These are phyloP conservation scores for Colletotrichum graminicola DNA, from an alignment of 2,329 filamentous ascomycete genomes.

Conservation along the genomic window DNA sequence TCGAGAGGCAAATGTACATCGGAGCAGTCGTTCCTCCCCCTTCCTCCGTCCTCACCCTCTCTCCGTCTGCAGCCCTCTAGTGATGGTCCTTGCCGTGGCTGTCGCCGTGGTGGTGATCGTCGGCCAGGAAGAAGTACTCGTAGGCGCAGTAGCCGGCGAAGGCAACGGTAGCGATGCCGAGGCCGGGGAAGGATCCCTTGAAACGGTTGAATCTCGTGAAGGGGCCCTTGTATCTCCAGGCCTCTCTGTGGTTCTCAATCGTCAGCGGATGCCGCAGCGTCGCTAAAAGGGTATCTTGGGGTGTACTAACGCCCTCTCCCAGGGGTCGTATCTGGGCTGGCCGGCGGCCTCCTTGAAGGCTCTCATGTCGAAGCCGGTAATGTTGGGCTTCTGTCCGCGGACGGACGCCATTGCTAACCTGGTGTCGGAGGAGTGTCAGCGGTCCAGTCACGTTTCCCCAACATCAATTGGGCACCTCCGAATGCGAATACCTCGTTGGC, in stretches of 20 bases:
- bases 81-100: conserved; percentile 70
- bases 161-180: conserved; percentile 92
- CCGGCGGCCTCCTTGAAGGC: conserved; percentile 81
- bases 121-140: conserved; percentile 87
- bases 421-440: conserved; percentile 6
- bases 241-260: conserved; percentile 72
- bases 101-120: conserved; percentile 71
- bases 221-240: conserved; percentile 91
- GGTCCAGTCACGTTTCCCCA: background rate
- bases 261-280: conserved; percentile 30
- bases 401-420: conserved; percentile 63
- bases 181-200: conserved; percentile 85
- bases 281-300: background rate
- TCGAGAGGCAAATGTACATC: conserved; percentile 55
- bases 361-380: conserved; percentile 92
- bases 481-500: conserved; percentile 46
- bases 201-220: conserved; percentile 93
- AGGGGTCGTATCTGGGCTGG: conserved; percentile 73
- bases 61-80: conserved; percentile 52
- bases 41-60: conserved; percentile 33
- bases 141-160: conserved; percentile 91
- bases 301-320: conserved; percentile 71
- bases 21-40: conserved; percentile 24
- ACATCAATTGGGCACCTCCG: conserved; percentile 20
- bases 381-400: conserved; percentile 71